These are phyloP conservation scores for Leccinum griseonigrum DNA, from an alignment of 1,284 basidiomycete genomes.

Conservation along the genomic window DNA sequence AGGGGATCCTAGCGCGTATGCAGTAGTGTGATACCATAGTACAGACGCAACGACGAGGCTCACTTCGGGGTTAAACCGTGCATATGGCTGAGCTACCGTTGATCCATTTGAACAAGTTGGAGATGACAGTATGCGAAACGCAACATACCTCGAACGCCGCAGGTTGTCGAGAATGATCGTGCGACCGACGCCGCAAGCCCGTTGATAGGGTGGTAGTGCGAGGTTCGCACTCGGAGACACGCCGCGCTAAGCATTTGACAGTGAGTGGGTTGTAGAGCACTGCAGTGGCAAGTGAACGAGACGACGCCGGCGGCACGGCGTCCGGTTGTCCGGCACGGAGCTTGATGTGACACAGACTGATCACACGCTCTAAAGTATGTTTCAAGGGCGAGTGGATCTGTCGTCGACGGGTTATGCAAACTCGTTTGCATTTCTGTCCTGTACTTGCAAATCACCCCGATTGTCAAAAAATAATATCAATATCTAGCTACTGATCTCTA, in stretches of 20 bases:
- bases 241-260: constrained; percentile 1
- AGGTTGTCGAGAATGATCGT: constrained; percentile 24
- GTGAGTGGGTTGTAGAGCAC: neutral
- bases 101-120: constrained; percentile 1
- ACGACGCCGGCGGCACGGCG: neutral
- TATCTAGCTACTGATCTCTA: no score
- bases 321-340: constrained; percentile 18
- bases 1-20: constrained; percentile 64
- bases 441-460: no score
- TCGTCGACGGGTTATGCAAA: no score
- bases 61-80: constrained; percentile 22
- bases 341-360: neutral
- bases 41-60: constrained; percentile 26
- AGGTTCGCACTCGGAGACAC: constrained; percentile 5
- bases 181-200: constrained; percentile 4
- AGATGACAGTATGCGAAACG: neutral
- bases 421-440: no score
- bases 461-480: no score
- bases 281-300: neutral
- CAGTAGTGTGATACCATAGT: neutral
- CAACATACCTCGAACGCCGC: constrained; percentile 17
- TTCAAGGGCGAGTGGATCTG: neutral
- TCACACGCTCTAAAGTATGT: neutral
- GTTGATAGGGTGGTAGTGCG: constrained; percentile 11
- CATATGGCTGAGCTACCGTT: constrained; percentile 20